These are phyloP conservation scores for Wickerhamomyces sp. DNA, from an alignment of 1,139 yeast species.

Conservation along the genomic window DNA sequence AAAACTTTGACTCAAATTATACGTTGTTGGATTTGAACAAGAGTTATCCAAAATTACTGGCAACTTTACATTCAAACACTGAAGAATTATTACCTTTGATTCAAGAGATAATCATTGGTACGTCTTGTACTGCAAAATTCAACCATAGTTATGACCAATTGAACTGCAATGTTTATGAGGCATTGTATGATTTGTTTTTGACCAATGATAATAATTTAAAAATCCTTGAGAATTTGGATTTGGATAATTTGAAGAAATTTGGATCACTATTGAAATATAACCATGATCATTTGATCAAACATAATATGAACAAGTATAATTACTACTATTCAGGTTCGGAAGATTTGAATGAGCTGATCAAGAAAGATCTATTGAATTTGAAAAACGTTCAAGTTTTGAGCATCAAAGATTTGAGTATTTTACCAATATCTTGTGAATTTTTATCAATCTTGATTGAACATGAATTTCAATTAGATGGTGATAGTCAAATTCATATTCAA, in stretches of 20 bases:
- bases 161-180: constrained; percentile 18
- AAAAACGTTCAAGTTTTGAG: constrained; percentile 20
- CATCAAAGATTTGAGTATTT: constrained; percentile 19
- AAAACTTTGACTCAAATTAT: constrained; percentile 20
- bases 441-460: constrained; percentile 21
- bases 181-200: constrained; percentile 23
- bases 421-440: constrained; percentile 19
- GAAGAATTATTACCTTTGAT: constrained; percentile 17
- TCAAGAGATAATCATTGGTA: constrained; percentile 22
- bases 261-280: constrained; percentile 21
- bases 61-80: constrained; percentile 22
- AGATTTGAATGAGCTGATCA: constrained; percentile 13
- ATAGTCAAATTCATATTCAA: constrained; percentile 6
- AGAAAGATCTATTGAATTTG: constrained; percentile 18
- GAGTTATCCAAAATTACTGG: constrained; percentile 23
- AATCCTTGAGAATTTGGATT: constrained; percentile 22
- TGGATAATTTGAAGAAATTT: constrained; percentile 23
- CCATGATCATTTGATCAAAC: constrained; percentile 20
- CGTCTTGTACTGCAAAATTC: constrained; percentile 17
- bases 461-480: constrained; percentile 12
- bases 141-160: constrained; percentile 21
- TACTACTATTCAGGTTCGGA: constrained; percentile 13
- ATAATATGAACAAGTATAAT: constrained; percentile 22
- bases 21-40: constrained; percentile 18
- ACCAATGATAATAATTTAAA: constrained; percentile 22